Conservation (phyloP, 1,139 yeast species). For the Suhomyces yuchorum region DNA sequence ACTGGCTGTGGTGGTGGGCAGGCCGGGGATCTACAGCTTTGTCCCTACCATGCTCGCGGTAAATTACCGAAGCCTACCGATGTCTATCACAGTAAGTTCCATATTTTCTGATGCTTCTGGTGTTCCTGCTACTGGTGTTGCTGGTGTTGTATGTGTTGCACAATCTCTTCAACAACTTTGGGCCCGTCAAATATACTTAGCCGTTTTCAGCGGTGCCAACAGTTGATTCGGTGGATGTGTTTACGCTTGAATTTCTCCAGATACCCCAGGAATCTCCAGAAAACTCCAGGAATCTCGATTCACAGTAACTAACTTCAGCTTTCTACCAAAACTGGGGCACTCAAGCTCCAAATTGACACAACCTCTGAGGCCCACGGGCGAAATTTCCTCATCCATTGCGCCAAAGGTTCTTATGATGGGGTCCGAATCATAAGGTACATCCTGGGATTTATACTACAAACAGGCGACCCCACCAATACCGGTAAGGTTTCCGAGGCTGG, state of each 20-base stretch:
- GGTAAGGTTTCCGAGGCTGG: constrained; percentile 32
- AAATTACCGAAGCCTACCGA: too few species aligned
- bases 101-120: too few species aligned
- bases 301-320: constrained; percentile 21
- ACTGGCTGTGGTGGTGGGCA: neutral
- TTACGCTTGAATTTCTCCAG: too few species aligned
- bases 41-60: neutral
- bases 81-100: too few species aligned
- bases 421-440: constrained; percentile 45
- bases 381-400: constrained; percentile 47
- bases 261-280: too few species aligned
- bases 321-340: constrained; percentile 23
- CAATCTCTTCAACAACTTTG: too few species aligned
- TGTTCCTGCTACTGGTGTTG: too few species aligned
- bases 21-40: neutral
- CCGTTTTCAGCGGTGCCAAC: too few species aligned
- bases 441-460: constrained; percentile 48
- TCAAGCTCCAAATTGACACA: constrained; percentile 24
- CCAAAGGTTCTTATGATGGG: constrained; percentile 43
- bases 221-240: too few species aligned
- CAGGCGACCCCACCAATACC: constrained; percentile 53
- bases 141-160: too few species aligned
- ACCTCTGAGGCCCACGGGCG: constrained; percentile 10
- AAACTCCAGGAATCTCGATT: too few species aligned
- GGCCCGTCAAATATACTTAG: too few species aligned